phyloP scores from a whole-genome alignment of 2,329 filamentous ascomycete species.

The Trichoderma breve region DNA sequence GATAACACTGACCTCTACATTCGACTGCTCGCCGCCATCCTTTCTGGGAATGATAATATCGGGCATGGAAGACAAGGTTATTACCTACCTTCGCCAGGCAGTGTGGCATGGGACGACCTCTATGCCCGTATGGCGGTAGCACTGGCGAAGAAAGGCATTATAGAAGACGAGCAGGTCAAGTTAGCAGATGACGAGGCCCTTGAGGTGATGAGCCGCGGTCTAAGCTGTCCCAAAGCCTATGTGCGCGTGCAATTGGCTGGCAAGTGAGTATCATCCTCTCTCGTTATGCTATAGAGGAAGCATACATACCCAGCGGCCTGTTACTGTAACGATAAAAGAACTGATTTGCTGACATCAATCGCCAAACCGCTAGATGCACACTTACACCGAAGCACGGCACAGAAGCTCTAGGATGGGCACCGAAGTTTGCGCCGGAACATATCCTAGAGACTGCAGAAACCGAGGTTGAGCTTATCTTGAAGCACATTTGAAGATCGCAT shows the following conservation, averaged over 20 bases:
- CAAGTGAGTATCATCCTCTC: neutral
- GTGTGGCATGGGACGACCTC: neutral
- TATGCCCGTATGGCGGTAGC: neutral
- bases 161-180: neutral
- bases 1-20: neutral
- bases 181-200: neutral
- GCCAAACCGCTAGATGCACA: neutral
- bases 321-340: neutral
- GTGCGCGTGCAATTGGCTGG: neutral
- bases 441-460: neutral
- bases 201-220: neutral
- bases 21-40: neutral
- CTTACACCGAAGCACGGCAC: neutral
- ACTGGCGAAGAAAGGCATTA: neutral
- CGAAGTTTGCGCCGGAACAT: neutral
- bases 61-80: neutral
- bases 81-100: neutral
- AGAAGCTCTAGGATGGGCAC: neutral
- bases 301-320: neutral
- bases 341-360: neutral
- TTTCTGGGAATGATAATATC: neutral
- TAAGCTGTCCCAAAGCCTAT: neutral
- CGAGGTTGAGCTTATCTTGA: neutral
- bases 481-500: neutral
- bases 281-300: neutral